Conservation (phyloP, 345 rosid species). For the Hibiscus mutabilis region DNA sequence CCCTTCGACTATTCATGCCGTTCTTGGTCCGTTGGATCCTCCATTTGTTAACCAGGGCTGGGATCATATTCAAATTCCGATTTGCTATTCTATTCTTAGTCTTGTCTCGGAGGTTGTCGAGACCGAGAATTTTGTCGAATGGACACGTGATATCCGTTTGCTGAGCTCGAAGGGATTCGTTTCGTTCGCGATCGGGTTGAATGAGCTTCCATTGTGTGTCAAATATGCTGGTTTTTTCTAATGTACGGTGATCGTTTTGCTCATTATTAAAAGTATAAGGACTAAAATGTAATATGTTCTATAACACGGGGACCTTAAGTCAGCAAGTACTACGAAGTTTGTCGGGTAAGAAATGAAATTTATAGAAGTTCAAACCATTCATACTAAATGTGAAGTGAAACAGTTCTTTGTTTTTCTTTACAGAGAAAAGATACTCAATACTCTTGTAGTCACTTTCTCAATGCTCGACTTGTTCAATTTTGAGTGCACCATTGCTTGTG, state of each 20-base stretch:
- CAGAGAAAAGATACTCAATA: background rate
- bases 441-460: background rate
- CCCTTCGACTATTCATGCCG: too few species aligned
- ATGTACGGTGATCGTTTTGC: too few species aligned
- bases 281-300: too few species aligned
- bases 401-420: background rate
- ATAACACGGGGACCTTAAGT: too few species aligned
- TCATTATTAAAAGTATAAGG: too few species aligned
- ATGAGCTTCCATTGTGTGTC: background rate
- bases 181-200: slow-evolving; percentile 61
- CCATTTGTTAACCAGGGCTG: too few species aligned
- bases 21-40: too few species aligned
- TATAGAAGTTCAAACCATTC: background rate
- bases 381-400: background rate
- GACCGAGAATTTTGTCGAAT: slow-evolving; percentile 32
- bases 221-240: too few species aligned
- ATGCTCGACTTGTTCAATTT: slow-evolving; percentile 1
- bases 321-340: background rate
- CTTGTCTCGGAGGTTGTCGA: slow-evolving; percentile 16
- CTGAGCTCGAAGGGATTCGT: slow-evolving; percentile 64
- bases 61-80: slow-evolving; percentile 30
- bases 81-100: slow-evolving; percentile 21
- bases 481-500: slow-evolving; percentile 36
- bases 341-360: background rate
- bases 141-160: slow-evolving; percentile 46